Evolutionary conservation across 2,329 filamentous ascomycete species (phyloP).

Genomic region (Aureobasidium mangrovei): DNA sequence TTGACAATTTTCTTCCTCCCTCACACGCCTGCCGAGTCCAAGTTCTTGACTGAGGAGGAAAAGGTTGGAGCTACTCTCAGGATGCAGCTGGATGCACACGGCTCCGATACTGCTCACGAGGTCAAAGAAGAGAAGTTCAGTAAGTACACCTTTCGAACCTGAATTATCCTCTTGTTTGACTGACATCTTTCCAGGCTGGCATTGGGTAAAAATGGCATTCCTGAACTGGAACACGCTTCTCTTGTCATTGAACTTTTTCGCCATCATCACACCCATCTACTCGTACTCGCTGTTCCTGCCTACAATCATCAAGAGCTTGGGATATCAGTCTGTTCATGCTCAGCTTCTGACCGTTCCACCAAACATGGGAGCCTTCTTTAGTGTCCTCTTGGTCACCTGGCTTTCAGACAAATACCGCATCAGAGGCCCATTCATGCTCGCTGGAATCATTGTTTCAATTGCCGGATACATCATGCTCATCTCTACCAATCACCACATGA

Average conservation of each 20-base stretch:
- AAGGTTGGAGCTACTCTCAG: constrained; percentile 20
- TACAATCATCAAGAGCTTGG: constrained; percentile 36
- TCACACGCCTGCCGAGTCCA: constrained; percentile 42
- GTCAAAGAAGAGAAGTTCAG: constrained; percentile 19
- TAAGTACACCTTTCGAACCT: not conserved
- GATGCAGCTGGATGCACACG: constrained; percentile 23
- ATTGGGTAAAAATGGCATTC: constrained; percentile 19
- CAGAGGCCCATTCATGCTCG: constrained; percentile 28
- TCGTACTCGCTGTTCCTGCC: constrained; percentile 40
- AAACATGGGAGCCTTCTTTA: constrained; percentile 28
- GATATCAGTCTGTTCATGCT: constrained; percentile 31
- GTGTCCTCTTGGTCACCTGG: constrained; percentile 27
- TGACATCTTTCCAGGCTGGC: constrained; percentile 14
- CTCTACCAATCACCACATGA: constrained; percentile 22
- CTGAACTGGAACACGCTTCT: constrained; percentile 21
- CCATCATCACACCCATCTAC: constrained; percentile 28
- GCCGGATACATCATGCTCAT: constrained; percentile 32
- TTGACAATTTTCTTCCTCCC: constrained; percentile 48
- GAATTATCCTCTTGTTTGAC: not conserved
- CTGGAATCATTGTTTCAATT: constrained; percentile 25
- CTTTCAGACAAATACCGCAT: constrained; percentile 28
- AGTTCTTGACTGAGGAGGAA: constrained; percentile 24
- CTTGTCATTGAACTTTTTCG: constrained; percentile 19
- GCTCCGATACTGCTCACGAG: constrained; percentile 15
- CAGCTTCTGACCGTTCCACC: constrained; percentile 33